These are phyloP conservation scores for Cylindrotheca fusiformis DNA, from an alignment of 108 stramenopile species.

Conservation along the genomic window DNA sequence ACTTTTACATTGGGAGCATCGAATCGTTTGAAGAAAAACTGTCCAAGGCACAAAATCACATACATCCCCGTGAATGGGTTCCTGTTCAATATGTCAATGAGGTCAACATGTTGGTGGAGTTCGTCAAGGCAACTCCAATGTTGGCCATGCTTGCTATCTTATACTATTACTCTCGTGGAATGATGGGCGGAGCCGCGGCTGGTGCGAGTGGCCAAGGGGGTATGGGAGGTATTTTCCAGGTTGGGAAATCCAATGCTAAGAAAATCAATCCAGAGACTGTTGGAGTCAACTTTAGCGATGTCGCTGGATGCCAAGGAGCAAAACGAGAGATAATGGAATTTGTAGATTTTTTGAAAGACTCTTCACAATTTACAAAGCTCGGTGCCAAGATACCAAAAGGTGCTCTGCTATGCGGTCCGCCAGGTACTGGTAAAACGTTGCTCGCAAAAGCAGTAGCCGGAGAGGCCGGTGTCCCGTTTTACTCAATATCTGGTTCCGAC, in stretches of 20 bases:
- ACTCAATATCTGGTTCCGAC: slow-evolving; percentile 92
- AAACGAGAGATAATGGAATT: slow-evolving; percentile 99
- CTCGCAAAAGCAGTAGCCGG: slow-evolving; percentile 99
- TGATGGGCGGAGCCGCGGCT: slow-evolving; percentile 71
- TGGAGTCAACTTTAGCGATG: slow-evolving; percentile 89
- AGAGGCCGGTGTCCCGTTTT: slow-evolving; percentile 97
- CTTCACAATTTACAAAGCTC: slow-evolving; percentile 85
- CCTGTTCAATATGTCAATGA: slow-evolving; percentile 94
- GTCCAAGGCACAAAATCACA: slow-evolving; percentile 84
- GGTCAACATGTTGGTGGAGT: slow-evolving; percentile 80
- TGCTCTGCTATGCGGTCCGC: slow-evolving; percentile 92
- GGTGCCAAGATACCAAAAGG: slow-evolving; percentile 98
- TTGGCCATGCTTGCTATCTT: slow-evolving; percentile 75
- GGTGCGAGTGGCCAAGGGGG: slow-evolving; percentile 75
- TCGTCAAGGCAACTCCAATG: slow-evolving; percentile 73
- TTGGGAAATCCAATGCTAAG: slow-evolving; percentile 88
- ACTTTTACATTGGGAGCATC: slow-evolving; percentile 96
- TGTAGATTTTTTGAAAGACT: slow-evolving; percentile 92
- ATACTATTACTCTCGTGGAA: slow-evolving; percentile 76
- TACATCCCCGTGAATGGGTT: slow-evolving; percentile 83
- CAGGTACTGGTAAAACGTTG: slow-evolving; percentile 95
- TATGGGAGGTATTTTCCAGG: slow-evolving; percentile 62
- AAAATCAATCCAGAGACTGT: slow-evolving; percentile 87
- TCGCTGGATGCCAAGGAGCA: slow-evolving; percentile 98
- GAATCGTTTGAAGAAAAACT: slow-evolving; percentile 97